Base-by-base conservation (phyloP, 805 yeast species). In the Cyberlindnera veronae region DNA sequence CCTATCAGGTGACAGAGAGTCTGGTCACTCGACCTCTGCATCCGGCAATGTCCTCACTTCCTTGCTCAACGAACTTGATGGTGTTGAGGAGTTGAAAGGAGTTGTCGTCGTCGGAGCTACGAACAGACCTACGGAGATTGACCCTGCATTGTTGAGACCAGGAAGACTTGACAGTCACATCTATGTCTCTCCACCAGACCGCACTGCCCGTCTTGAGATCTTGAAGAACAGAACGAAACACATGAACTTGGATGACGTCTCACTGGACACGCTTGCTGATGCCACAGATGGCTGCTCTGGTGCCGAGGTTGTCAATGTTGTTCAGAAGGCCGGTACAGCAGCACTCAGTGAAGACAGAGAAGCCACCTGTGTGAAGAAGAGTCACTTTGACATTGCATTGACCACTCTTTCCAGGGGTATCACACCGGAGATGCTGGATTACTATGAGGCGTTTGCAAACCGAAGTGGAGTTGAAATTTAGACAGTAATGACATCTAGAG, bases 51-150 rank as follows among this genome's bases (percentile, higher is more conserved):
- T 93, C 1, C 67, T 93, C 44, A 91, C 97, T 2, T 84, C 98
- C 0, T 66, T 93, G 50, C 71, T 93, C 53, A 93, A 91, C 56
- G 99, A 93, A 62, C 85, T 93, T 53, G 99, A 93, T 60, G 99
- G 99, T 57, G 91, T 93, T 14, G 99, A 93, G 61, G 95, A 90
- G 45, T 66, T 93, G 51, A 85, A 84, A 37, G 97, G 96, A 3
- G 99, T 93, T 5, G 86, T 89, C 2, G 82, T 93, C 10, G 83
- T 93, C 21, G 99, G 96, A 2, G 99, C 99, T 9, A 93, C 99
- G 0, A 93, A 93, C 60, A 72, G 96, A 54, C 99, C 99, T 0
- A 89, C 88, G 34, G 84, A 84, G 19, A 88, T 93, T 32, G 99
- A 93, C 57, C 75, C 96, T 0, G 99, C 99, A 0, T 67, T 93